Conservation (phyloP, 1,284 basidiomycete species). For the Earliella scabrosa region DNA sequence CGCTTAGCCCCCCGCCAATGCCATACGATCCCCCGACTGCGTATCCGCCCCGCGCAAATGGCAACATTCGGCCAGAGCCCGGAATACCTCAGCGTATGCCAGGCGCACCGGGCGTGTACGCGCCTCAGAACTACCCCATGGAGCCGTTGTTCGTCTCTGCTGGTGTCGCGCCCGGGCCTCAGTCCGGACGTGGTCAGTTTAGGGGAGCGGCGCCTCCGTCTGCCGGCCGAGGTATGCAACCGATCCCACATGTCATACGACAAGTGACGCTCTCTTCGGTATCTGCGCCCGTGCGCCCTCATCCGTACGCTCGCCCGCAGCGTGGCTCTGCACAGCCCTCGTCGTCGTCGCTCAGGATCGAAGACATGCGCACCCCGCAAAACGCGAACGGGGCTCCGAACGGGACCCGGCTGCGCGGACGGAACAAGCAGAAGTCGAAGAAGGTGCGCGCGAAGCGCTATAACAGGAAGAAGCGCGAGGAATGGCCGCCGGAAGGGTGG, state of each 20-base stretch:
- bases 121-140: constrained; percentile 11
- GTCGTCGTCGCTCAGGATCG: constrained; percentile 7
- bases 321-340: constrained; percentile 5
- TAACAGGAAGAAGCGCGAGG: constrained; percentile 15
- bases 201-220: background rate
- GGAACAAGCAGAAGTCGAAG: constrained; percentile 10
- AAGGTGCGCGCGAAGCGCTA: constrained; percentile 15
- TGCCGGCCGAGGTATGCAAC: background rate
- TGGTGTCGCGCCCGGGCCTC: background rate
- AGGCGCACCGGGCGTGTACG: background rate
- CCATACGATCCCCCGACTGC: background rate
- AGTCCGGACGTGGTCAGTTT: background rate
- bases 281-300: background rate
- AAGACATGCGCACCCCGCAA: constrained; percentile 5
- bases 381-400: background rate
- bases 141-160: constrained; percentile 12
- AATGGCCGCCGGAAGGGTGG: constrained; percentile 10
- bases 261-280: constrained; percentile 2
- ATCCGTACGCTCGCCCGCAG: background rate
- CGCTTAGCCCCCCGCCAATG: background rate
- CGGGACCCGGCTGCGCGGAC: background rate
- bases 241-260: background rate
- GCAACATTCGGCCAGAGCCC: background rate
- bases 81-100: background rate
- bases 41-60: background rate